These are phyloP conservation scores for Pachysandra terminalis DNA, from an alignment of 164 flowering plant species.

Conservation along the genomic window DNA sequence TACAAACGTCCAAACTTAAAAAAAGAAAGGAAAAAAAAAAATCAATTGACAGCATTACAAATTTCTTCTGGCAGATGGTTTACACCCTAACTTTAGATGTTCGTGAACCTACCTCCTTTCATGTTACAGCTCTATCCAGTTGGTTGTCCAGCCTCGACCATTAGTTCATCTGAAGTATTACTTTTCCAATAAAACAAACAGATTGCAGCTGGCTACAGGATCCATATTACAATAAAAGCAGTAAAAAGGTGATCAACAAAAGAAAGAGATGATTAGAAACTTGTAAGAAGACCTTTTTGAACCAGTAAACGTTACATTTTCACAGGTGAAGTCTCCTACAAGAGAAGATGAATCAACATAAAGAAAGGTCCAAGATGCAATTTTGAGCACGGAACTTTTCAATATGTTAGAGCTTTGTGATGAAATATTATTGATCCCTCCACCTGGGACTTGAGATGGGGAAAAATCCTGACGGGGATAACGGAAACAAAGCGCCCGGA, in stretches of 20 bases:
- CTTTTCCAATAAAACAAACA: conserved; percentile 19
- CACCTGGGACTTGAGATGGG: conserved; percentile 78
- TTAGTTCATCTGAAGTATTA: conserved; percentile 11
- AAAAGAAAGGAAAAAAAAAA: conserved; percentile 19
- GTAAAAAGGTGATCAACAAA: no score
- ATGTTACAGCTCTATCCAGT: conserved; percentile 16
- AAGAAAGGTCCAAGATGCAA: conserved; percentile 5
- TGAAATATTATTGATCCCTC: conserved; percentile 50
- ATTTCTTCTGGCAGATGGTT: conserved; percentile 20
- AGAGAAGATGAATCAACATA: conserved; percentile 2
- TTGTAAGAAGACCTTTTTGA: conserved; percentile 14
- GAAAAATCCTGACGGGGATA: conserved; percentile 75
- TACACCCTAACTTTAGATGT: conserved; percentile 21
- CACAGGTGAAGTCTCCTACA: conserved; percentile 16
- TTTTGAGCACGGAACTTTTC: background rate
- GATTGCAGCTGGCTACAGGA: conserved; percentile 20
- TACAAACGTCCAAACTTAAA: conserved; percentile 12
- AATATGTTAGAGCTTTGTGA: background rate
- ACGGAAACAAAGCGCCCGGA: conserved; percentile 68
- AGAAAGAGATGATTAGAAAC: conserved; percentile 6
- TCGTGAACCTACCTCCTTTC: conserved; percentile 30
- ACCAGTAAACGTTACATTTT: conserved; percentile 19
- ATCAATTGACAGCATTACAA: conserved; percentile 20
- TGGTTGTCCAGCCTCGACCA: conserved; percentile 20
- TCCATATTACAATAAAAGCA: conserved; percentile 17